Conservation (phyloP, 2,329 filamentous ascomycete genomes). For the Cytospora piceicola region DNA sequence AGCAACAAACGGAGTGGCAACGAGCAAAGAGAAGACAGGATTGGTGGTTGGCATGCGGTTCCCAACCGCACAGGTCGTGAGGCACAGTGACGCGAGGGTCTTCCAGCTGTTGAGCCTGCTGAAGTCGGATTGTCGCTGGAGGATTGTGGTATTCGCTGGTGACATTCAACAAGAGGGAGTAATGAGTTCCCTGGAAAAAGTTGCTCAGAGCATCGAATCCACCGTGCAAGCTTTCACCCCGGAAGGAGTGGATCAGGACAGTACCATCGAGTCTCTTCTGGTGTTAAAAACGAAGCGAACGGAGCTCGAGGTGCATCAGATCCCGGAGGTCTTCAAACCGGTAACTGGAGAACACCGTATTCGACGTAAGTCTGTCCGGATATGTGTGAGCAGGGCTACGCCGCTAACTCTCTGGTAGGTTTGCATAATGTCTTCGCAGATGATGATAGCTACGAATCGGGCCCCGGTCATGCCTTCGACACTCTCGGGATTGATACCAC, state of each 20-base stretch:
- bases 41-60: constrained; percentile 28
- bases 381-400: neutral
- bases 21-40: neutral
- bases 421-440: constrained; percentile 63
- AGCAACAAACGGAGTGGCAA: neutral
- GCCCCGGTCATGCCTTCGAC: constrained; percentile 61
- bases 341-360: constrained; percentile 58
- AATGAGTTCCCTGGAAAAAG: neutral
- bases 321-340: constrained; percentile 61
- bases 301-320: constrained; percentile 53
- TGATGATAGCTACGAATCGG: constrained; percentile 57
- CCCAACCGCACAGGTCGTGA: constrained; percentile 52
- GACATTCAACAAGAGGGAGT: constrained; percentile 18
- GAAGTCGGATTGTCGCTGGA: constrained; percentile 43
- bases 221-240: constrained; percentile 48
- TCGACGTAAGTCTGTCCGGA: constrained; percentile 44
- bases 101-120: constrained; percentile 46
- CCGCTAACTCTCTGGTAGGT: constrained; percentile 44
- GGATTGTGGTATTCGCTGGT: constrained; percentile 32
- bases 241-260: constrained; percentile 49
- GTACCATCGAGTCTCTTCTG: constrained; percentile 60
- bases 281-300: constrained; percentile 54
- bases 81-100: constrained; percentile 56
- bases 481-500: constrained; percentile 55
- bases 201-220: constrained; percentile 27